Evolutionary conservation across 257 asterid genomes (phyloP).

Genomic region (Lycium ferocissimum): DNA sequence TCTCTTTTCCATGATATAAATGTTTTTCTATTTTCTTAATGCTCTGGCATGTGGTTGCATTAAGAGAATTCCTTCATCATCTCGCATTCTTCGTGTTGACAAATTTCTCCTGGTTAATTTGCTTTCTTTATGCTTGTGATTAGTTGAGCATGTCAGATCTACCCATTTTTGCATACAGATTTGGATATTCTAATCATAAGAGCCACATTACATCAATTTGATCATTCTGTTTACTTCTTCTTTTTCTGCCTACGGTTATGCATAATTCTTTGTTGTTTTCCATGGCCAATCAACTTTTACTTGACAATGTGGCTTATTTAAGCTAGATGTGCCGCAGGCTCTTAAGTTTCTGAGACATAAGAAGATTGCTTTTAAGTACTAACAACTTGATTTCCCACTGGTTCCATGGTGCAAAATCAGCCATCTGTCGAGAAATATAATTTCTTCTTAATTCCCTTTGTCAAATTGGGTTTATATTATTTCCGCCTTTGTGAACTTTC

Average conservation of each 20-base stretch:
- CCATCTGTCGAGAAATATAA: neutral
- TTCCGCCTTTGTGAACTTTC: slow-evolving; percentile 3
- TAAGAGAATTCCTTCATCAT: slow-evolving; percentile 6
- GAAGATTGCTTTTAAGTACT: neutral
- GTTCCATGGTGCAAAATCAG: slow-evolving; percentile 22
- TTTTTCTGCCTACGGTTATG: neutral
- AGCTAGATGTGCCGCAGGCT: neutral
- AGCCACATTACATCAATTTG: neutral
- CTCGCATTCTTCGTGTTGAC: neutral
- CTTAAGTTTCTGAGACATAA: neutral
- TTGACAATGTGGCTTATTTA: neutral
- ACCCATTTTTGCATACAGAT: neutral
- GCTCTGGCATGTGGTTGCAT: slow-evolving; percentile 16
- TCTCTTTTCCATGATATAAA: slow-evolving; percentile 1
- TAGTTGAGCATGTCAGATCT: slow-evolving; percentile 7
- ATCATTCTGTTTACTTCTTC: slow-evolving; percentile 19
- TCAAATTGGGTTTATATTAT: neutral
- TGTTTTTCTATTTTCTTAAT: slow-evolving; percentile 26
- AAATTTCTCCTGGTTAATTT: slow-evolving; percentile 16
- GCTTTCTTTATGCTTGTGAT: neutral
- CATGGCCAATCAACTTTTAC: neutral
- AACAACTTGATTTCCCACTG: slow-evolving; percentile 8
- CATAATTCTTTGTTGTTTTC: neutral
- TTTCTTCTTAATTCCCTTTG: neutral
- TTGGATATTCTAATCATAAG: slow-evolving; percentile 12